These are phyloP conservation scores for Ceratobasidium sp. DNA, from an alignment of 1,284 basidiomycete genomes.

Conservation along the genomic window DNA sequence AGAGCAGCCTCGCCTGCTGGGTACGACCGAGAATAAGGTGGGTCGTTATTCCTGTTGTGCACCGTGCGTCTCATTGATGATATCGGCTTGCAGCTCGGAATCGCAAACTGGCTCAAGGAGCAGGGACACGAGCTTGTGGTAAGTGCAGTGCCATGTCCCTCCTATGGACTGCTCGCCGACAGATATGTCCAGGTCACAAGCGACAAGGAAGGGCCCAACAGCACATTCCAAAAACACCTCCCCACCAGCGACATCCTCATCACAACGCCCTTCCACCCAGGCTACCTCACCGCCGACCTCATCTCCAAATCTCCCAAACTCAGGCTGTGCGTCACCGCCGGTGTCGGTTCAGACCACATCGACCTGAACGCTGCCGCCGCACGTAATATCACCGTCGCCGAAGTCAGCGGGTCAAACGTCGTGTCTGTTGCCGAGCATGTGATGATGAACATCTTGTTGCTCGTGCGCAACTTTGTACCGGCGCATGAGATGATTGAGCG, in stretches of 20 bases:
- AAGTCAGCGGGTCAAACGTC: slow-evolving; percentile 86
- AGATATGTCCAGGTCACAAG: slow-evolving; percentile 8
- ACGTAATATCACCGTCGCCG: slow-evolving; percentile 82
- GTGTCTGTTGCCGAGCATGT: slow-evolving; percentile 95
- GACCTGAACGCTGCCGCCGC: slow-evolving; percentile 91
- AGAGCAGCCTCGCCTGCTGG: slow-evolving; percentile 86
- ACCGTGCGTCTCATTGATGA: not conserved
- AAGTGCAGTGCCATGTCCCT: slow-evolving; percentile 8
- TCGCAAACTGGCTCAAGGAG: slow-evolving; percentile 75
- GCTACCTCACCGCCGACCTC: slow-evolving; percentile 34
- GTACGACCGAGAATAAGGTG: slow-evolving; percentile 89
- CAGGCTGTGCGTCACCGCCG: slow-evolving; percentile 92
- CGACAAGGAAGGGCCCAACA: slow-evolving; percentile 34
- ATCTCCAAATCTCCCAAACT: slow-evolving; percentile 81
- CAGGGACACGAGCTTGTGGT: slow-evolving; percentile 82
- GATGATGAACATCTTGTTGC: slow-evolving; percentile 82
- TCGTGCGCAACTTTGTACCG: slow-evolving; percentile 88
- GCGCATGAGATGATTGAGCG: slow-evolving; percentile 87
- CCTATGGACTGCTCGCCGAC: not conserved
- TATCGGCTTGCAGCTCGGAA: slow-evolving; percentile 66
- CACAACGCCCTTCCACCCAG: slow-evolving; percentile 92
- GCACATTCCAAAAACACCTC: slow-evolving; percentile 88
- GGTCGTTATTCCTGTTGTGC: slow-evolving; percentile 17
- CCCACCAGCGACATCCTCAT: slow-evolving; percentile 84
- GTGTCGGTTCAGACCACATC: slow-evolving; percentile 94